Conservation (phyloP, 192 early-diverging fungal genomes). For the Gamsiella multidivaricata region DNA sequence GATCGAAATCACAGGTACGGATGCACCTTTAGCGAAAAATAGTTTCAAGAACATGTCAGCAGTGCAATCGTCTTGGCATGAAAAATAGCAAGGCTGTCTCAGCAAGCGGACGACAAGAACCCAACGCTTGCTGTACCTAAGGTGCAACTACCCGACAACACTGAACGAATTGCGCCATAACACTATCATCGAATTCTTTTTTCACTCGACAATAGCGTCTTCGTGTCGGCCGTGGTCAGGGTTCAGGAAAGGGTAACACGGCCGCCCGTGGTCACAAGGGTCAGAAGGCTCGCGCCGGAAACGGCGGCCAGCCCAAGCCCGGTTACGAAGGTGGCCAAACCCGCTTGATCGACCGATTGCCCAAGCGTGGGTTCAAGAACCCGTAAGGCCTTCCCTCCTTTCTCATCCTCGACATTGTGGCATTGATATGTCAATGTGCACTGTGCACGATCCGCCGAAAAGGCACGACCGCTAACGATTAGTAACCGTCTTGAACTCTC, state of each 20-base stretch:
- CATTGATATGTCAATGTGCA: too few relatives aligned
- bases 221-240: constrained; percentile 84
- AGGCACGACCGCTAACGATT: too few relatives aligned
- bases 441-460: too few relatives aligned
- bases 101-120: too few relatives aligned
- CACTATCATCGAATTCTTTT: too few relatives aligned
- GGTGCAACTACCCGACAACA: too few relatives aligned
- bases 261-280: constrained; percentile 94
- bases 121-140: too few relatives aligned
- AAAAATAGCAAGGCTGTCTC: neutral
- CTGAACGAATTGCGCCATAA: too few relatives aligned
- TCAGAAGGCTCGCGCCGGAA: constrained; percentile 82
- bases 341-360: constrained; percentile 81
- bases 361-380: constrained; percentile 89
- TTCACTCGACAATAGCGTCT: constrained; percentile 42
- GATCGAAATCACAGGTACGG: constrained; percentile 56
- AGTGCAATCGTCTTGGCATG: neutral
- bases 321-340: constrained; percentile 96
- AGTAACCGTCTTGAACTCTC: too few relatives aligned
- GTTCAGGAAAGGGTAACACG: constrained; percentile 91
- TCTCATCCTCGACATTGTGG: too few relatives aligned
- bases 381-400: constrained; percentile 34
- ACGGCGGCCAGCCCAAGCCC: constrained; percentile 74
- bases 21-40: too few relatives aligned
- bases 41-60: neutral